Evolutionary conservation across 495 filamentous ascomycete genomes (phyloP).

Genomic region (Chaetomium tenue): DNA sequence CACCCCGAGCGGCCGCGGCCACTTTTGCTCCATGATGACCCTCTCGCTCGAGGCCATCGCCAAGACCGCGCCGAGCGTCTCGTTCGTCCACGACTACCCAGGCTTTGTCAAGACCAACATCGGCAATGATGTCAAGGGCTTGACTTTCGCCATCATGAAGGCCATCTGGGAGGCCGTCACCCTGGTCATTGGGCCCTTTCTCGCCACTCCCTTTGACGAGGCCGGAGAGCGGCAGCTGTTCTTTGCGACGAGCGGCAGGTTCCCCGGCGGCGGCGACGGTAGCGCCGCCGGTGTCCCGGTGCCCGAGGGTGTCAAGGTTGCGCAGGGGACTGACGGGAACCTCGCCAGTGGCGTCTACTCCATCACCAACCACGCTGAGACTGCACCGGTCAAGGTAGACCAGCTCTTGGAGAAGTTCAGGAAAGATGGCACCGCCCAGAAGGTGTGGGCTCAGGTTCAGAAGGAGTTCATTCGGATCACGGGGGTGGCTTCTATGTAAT

Average conservation of each 20-base stretch:
- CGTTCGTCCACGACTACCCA: background rate
- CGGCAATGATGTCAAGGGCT: background rate
- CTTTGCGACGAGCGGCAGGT: conserved; percentile 52
- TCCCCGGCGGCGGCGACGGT: conserved; percentile 35
- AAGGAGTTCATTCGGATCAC: conserved; percentile 39
- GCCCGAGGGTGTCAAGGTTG: background rate
- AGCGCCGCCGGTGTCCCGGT: background rate
- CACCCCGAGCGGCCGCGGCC: background rate
- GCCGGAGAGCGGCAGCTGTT: conserved; percentile 57
- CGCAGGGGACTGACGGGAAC: conserved; percentile 45
- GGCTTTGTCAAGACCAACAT: background rate
- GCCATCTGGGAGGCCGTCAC: background rate
- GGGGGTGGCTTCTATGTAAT: background rate
- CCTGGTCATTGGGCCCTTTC: background rate
- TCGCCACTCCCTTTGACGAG: conserved; percentile 37
- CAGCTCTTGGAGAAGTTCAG: conserved; percentile 38
- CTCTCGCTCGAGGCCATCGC: background rate
- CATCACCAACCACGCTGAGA: conserved; percentile 44
- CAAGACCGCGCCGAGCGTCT: background rate
- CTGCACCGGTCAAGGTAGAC: conserved; percentile 33
- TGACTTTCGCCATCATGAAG: background rate
- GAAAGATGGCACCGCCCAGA: conserved; percentile 38
- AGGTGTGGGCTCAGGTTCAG: conserved; percentile 52
- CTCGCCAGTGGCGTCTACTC: conserved; percentile 52
- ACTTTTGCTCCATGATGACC: background rate